phyloP scores from a whole-genome alignment of 805 yeast genomes.

The Starmera dryadoides region DNA sequence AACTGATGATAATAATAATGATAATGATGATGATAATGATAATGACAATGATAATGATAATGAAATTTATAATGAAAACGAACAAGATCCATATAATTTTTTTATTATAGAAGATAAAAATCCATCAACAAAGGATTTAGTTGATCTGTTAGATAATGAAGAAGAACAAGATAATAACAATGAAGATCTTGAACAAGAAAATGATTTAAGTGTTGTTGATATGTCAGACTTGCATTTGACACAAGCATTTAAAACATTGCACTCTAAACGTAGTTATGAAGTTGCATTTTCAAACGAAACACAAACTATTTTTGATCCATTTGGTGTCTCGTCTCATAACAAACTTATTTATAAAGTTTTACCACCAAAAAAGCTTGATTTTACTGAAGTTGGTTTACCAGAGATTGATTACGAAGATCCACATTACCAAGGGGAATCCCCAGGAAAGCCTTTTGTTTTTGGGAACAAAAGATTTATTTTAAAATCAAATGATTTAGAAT shows the following conservation, averaged over 20 bases:
- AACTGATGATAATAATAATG: background rate
- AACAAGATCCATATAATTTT: background rate
- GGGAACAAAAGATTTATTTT: conserved; percentile 60
- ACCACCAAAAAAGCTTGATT: conserved; percentile 23
- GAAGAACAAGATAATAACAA: background rate
- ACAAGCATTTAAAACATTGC: background rate
- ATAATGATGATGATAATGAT: conserved; percentile 1
- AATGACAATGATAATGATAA: conserved; percentile 3
- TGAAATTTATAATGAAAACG: conserved; percentile 5
- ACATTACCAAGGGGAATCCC: conserved; percentile 42
- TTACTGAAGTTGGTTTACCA: conserved; percentile 41
- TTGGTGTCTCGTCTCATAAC: background rate
- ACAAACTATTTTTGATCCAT: background rate
- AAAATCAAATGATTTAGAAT: conserved; percentile 28
- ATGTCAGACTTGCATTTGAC: background rate
- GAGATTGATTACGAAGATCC: conserved; percentile 56
- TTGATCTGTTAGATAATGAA: background rate
- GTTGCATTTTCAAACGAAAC: background rate
- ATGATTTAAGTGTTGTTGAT: background rate
- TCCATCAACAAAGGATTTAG: background rate
- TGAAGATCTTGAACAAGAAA: background rate
- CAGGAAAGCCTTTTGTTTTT: conserved; percentile 50
- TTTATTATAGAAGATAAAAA: too few species aligned
- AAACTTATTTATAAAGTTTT: conserved; percentile 5
- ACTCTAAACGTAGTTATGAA: background rate